Evolutionary conservation across 202 grass and related monocot species (phyloP), one percentile per base, ranked within the genome.

Genomic region (Zoysia matrella): DNA sequence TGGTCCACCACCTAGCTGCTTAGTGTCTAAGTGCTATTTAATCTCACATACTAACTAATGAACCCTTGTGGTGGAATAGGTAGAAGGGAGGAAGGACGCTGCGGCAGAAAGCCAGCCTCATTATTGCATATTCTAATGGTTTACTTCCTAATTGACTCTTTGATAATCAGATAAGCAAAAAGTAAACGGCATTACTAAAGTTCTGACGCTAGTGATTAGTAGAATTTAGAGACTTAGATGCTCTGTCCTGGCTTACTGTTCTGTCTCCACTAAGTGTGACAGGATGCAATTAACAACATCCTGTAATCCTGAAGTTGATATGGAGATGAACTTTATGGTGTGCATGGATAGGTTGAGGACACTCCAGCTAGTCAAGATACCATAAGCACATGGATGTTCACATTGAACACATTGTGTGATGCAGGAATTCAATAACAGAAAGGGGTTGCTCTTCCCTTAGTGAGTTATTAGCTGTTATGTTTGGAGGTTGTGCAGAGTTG

Each of bases 241-340:
- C 40, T 18, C 48, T 55, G 64, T 14, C 63, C 11, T 52, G 12
- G 62, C 18, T 75, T 63, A 36, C 15, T 8, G 52, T 55, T 39
- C 4, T 86, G 64, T 55, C 72, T 82, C 72, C 78, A 76, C 65
- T 76, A 76, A 22, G 54, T 56, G 55, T 70, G 78, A 76, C 85
- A 82, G 8, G 47, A 67, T 15, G 12, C 11, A 52, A 70, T 69
- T 54, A 86, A 81, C 52, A 71, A 58, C 50, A 69, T 48, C 46
- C 41, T 76, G 63, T 81, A 42, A 86, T 76, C 52, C 22, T 68
- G 10, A 86, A 60, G 52, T 74, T 80, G 52, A 60, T 36, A 61
- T 46, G 52, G 52, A 51, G 61, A 22, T 2, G n/a, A 74, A 55
- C 47, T 68, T 7, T 40, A 8, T 55, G 62, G 1, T 43, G 61